A percentile compares a stretch with the other conserved stretches of the same genome.
Conservation (phyloP, 2,329 filamentous ascomycete species). For the Dothistroma pini region DNA sequence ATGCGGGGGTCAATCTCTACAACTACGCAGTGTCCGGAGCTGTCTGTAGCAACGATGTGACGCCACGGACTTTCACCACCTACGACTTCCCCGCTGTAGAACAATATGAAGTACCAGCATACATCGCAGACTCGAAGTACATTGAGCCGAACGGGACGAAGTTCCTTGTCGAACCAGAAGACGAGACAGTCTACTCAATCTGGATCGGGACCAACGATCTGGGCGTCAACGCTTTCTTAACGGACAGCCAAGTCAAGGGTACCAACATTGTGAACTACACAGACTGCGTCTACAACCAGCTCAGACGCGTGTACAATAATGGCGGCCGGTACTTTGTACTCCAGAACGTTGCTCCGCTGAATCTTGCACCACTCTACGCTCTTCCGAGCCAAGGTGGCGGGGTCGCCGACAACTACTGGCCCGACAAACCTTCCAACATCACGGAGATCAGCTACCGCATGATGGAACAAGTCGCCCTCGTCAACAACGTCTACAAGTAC, state of each 20-base stretch:
- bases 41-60: conserved; percentile 66
- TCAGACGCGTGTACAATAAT: conserved; percentile 60
- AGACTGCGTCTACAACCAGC: conserved; percentile 62
- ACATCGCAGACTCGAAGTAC: conserved; percentile 42
- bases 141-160: conserved; percentile 37
- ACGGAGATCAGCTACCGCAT: conserved; percentile 52
- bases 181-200: conserved; percentile 67
- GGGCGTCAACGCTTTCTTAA: conserved; percentile 62
- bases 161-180: conserved; percentile 44
- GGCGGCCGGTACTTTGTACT: conserved; percentile 70
- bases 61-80: conserved; percentile 50
- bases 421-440: conserved; percentile 46
- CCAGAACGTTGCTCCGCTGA: conserved; percentile 64
- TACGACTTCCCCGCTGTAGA: conserved; percentile 57
- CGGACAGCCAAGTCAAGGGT: conserved; percentile 57
- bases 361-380: conserved; percentile 66
- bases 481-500: conserved; percentile 52
- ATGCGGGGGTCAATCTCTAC: conserved; percentile 54
- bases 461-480: conserved; percentile 48
- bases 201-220: conserved; percentile 84
- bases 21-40: conserved; percentile 63
- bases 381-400: conserved; percentile 30
- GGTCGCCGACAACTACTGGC: conserved; percentile 38
- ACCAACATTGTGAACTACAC: conserved; percentile 63
- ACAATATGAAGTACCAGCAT: conserved; percentile 47